Evolutionary conservation across 192 early-diverging fungal species (phyloP).

Genomic region (Coemansia sp.): DNA sequence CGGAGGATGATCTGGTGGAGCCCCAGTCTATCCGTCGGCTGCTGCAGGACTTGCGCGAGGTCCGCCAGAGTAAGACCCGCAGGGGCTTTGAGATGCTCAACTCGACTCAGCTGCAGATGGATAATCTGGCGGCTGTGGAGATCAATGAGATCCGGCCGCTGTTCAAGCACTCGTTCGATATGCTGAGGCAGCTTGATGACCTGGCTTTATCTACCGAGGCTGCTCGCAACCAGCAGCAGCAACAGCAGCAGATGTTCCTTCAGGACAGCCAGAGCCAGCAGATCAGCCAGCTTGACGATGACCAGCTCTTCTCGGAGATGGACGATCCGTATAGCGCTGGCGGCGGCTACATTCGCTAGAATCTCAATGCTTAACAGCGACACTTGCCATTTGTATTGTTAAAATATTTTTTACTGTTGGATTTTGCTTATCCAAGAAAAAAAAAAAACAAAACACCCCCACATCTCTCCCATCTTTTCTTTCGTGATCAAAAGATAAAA

Average conservation of each 20-base stretch:
- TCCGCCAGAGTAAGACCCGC: conserved; percentile 77
- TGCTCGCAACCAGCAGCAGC: conserved; percentile 2
- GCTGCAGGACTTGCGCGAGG: conserved; percentile 83
- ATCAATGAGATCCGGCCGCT: conserved; percentile 94
- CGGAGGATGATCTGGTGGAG: conserved; percentile 80
- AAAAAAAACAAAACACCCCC: too few species aligned
- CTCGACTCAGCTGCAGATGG: conserved; percentile 73
- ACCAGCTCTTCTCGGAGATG: conserved; percentile 19
- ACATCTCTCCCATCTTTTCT: too few species aligned
- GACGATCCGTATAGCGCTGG: conserved; percentile 24
- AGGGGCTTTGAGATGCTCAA: conserved; percentile 69
- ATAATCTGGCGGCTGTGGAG: conserved; percentile 83
- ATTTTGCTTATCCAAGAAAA: neutral
- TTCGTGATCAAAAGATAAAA: too few species aligned
- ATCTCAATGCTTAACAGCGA: neutral
- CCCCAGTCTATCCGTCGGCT: conserved; percentile 70
- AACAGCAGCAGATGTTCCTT: neutral
- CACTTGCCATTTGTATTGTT: neutral
- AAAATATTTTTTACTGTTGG: too few species aligned
- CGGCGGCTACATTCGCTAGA: neutral
- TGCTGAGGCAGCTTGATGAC: conserved; percentile 43
- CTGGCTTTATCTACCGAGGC: conserved; percentile 26
- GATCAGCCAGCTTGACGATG: conserved; percentile 27
- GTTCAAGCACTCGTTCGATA: conserved; percentile 78
- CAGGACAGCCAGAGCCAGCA: conserved; percentile 22